A percentile compares a stretch with the other conserved stretches of the same genome.
phyloP scores from a whole-genome alignment of 2,329 filamentous ascomycete species.

The Leptodontidium sp. region DNA sequence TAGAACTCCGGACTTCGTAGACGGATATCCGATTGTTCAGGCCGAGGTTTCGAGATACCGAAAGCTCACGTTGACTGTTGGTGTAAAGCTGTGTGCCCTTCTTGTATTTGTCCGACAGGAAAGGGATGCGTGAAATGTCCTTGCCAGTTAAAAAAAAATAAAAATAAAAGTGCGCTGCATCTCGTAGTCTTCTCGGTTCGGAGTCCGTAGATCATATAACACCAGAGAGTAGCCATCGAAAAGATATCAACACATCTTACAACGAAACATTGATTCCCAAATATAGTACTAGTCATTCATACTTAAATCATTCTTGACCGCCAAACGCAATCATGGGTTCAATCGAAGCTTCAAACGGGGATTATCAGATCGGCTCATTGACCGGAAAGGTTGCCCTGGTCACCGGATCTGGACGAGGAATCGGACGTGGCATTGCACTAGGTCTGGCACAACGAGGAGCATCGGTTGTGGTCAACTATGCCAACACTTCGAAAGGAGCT shows the following conservation, averaged over 20 bases:
- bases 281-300: background rate
- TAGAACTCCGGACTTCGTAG: conserved; percentile 6
- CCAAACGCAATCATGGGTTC: conserved; percentile 8
- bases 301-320: background rate
- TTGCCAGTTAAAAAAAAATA: background rate
- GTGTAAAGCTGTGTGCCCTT: background rate
- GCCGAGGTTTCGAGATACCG: background rate
- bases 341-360: conserved; percentile 14
- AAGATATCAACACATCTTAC: background rate
- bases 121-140: too few relatives aligned
- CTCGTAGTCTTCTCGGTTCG: background rate
- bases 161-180: background rate
- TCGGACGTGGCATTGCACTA: conserved; percentile 63
- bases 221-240: background rate
- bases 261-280: background rate
- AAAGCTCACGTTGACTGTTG: background rate
- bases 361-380: conserved; percentile 19
- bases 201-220: conserved; percentile 12
- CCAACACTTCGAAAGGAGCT: conserved; percentile 61
- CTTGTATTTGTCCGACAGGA: conserved; percentile 4
- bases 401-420: conserved; percentile 81
- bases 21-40: conserved; percentile 10
- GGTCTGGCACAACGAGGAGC: conserved; percentile 52
- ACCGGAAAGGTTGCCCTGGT: conserved; percentile 78
- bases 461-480: conserved; percentile 66